phyloP scores from a whole-genome alignment of 2,329 filamentous ascomycete genomes.

The Fusarium irregulare region DNA sequence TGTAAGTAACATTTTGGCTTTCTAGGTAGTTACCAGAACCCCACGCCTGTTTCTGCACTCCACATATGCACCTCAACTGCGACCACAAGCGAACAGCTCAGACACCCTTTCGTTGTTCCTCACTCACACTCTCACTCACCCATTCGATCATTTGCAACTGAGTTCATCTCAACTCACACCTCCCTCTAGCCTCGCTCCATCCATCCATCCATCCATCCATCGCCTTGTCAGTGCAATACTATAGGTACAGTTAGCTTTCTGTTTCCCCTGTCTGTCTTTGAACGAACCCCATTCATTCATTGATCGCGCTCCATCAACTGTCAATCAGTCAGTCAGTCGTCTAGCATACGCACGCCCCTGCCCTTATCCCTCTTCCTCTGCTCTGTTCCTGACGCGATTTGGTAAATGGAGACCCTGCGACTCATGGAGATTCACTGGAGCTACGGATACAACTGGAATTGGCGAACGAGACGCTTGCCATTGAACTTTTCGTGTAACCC shows the following conservation, averaged over 20 bases:
- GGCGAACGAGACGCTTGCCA: conserved; percentile 46
- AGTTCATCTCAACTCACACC: conserved; percentile 22
- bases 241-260: conserved; percentile 5
- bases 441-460: conserved; percentile 25
- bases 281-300: conserved; percentile 19
- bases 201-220: not conserved
- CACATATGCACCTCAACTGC: conserved; percentile 47
- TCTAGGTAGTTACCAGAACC: conserved; percentile 51
- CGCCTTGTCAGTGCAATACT: not conserved
- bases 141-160: conserved; percentile 9
- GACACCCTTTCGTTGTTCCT: conserved; percentile 45
- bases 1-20: conserved; percentile 26
- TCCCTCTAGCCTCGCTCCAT: conserved; percentile 24
- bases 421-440: conserved; percentile 16
- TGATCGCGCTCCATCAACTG: conserved; percentile 16
- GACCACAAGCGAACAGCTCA: conserved; percentile 49
- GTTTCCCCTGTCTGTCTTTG: conserved; percentile 30
- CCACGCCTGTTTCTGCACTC: conserved; percentile 49
- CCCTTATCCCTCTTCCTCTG: conserved; percentile 30
- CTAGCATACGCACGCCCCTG: conserved; percentile 27
- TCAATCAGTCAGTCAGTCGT: not conserved
- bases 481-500: conserved; percentile 42
- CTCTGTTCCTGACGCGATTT: conserved; percentile 45
- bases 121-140: conserved; percentile 21
- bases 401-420: conserved; percentile 31